Base-by-base conservation (phyloP, 306 rosid genomes). In the Castanea crenata region DNA sequence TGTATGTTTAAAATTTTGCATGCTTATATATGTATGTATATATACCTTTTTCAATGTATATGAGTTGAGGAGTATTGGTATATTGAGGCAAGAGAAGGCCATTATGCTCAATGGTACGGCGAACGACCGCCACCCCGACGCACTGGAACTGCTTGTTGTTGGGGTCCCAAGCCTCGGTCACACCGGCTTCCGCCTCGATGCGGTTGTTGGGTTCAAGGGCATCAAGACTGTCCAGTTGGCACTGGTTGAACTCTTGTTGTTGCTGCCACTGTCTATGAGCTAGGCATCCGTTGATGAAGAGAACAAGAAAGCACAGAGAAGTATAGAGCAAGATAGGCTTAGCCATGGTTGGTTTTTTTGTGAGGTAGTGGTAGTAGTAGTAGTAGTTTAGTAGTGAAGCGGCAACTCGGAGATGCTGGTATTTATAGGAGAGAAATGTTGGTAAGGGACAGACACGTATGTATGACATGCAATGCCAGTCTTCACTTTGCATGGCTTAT, bases 51-150 rank as follows among this genome's bases (percentile, higher is more conserved):
- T 55, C 74, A 6, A 88, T 29, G 80, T 78, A 80, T 63, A 83
- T 62, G 70, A 88, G 88, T 4, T 80, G 74, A 19, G 88, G 91
- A 6, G 85, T 71, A 21, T 79, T 82, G 64, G 61, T 29, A 83
- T 83, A 86, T 2, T 85, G 71, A 65, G 89, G 92, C 77, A 88
- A 82, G 76, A 77, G 85, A 32, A 88, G 91, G 59, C 90, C 88
- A 31, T 79, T 79, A 25, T 72, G 83, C 3, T 88, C 82, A 21
- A 88, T 80, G 56, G 84, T 82, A 20, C 18, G 18, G 16, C 87
- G 67, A 6, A 58, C 55, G 18, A 75, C 35, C 2, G 85, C 89
- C 0, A 79, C 85, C 2, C 89, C 88, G 0, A 82, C 76, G 64
- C 92, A 88, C 32, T 55, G 82, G 52, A 86, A 81, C 55, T 79